These are phyloP conservation scores for Tolypocladium pustulatum DNA, from an alignment of 2,329 filamentous ascomycete species.

Conservation along the genomic window DNA sequence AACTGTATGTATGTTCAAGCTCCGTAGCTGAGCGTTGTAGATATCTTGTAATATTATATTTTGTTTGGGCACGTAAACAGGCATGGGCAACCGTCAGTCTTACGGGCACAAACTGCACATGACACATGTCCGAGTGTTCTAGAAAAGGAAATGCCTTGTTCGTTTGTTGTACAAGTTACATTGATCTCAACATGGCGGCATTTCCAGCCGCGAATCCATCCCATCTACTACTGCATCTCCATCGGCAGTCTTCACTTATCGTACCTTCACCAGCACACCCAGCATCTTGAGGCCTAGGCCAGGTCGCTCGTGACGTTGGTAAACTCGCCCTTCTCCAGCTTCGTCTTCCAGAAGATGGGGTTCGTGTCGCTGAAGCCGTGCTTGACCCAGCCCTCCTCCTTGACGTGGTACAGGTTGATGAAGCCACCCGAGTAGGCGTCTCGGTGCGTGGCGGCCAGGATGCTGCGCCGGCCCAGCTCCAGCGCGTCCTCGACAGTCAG, in stretches of 20 bases:
- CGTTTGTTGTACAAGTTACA: slow-evolving; percentile 5
- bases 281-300: slow-evolving; percentile 19
- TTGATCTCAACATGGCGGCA: not conserved
- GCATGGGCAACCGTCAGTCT: not conserved
- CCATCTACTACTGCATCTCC: not conserved
- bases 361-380: slow-evolving; percentile 98
- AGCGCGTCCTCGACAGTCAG: slow-evolving; percentile 79
- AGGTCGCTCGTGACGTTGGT: slow-evolving; percentile 81
- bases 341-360: slow-evolving; percentile 99
- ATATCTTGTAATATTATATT: not conserved
- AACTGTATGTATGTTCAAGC: not conserved
- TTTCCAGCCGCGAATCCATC: not conserved
- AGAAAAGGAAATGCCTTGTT: not conserved
- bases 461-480: slow-evolving; percentile 82
- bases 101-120: not conserved
- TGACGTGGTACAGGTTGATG: slow-evolving; percentile 98
- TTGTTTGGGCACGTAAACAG: not conserved
- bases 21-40: not conserved
- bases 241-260: not conserved
- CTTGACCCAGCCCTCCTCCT: slow-evolving; percentile 98
- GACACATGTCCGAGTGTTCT: not conserved
- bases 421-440: slow-evolving; percentile 98
- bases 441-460: slow-evolving; percentile 89
- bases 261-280: not conserved
- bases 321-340: slow-evolving; percentile 97